These are phyloP conservation scores for Pichiaceae sp. DNA, from an alignment of 1,139 yeast genomes.

Conservation along the genomic window DNA sequence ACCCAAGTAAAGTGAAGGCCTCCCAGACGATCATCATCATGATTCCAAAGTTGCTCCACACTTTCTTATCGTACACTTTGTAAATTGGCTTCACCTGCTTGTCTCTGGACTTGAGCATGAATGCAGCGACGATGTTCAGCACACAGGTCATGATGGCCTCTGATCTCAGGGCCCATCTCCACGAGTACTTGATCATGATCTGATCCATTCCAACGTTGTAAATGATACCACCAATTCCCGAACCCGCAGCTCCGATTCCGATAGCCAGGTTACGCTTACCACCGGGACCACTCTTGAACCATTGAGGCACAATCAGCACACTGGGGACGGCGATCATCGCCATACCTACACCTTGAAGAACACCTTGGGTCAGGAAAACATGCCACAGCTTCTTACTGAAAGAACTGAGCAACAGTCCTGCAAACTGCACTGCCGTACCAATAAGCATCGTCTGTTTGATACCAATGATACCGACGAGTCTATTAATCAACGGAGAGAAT, in stretches of 20 bases:
- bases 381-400: constrained; percentile 44
- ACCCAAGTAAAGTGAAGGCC: constrained; percentile 36
- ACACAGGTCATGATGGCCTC: constrained; percentile 40
- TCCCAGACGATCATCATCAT: constrained; percentile 27
- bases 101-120: constrained; percentile 20
- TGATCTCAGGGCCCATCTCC: constrained; percentile 51
- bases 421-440: constrained; percentile 41
- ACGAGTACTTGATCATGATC: constrained; percentile 41
- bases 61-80: constrained; percentile 26
- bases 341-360: constrained; percentile 44
- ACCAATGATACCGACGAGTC: constrained; percentile 34
- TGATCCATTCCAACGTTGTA: constrained; percentile 42
- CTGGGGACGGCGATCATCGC: constrained; percentile 46
- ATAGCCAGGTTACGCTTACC: constrained; percentile 44
- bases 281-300: constrained; percentile 33
- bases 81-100: constrained; percentile 28
- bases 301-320: constrained; percentile 48
- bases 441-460: constrained; percentile 28
- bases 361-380: constrained; percentile 44
- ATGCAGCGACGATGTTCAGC: constrained; percentile 28
- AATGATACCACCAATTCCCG: constrained; percentile 60
- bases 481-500: constrained; percentile 37
- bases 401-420: constrained; percentile 46
- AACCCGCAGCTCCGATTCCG: constrained; percentile 53
- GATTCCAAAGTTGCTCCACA: constrained; percentile 27